Base-by-base conservation (phyloP, 768 basidiomycete genomes). In the Podaxis rugospora region DNA sequence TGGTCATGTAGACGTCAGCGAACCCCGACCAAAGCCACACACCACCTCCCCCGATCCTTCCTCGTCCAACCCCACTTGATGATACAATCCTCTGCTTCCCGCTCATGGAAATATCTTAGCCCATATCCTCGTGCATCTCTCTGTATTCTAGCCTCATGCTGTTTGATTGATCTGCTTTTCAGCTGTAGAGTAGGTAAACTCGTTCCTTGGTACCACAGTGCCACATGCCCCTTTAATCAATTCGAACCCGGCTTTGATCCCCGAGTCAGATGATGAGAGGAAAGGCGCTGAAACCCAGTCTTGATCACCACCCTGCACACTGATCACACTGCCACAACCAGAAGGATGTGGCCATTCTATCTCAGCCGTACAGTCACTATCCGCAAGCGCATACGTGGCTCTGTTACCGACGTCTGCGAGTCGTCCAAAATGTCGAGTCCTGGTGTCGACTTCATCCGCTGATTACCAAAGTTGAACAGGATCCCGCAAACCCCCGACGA, bases 1-100 rank as follows among this genome's bases (percentile, higher is more conserved):
- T 56, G 86, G 86, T 36, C 82, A 85, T 62, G 73, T 79, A n/a
- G 77, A 77, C 5, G 81, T 86, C 14, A 70, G 1, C 59, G 66
- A 18, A 80, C 79, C 63, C 71, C 69, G 55, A 35, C n/a, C 28
- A 6, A 57, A 46, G 5, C 61, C 40, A 44, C 51, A 42, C 23
- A 49, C 52, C 46, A 49, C 23, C 21, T 49, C 53, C 16, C 27
- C 52, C 35, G 55, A 56, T 47, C 25, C 55, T 37, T 37, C 42
- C 40, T 42, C 55, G 18, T 49, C 52, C 40, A 49, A 18, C 10
- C 57, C 57, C 9, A 10, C 46, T 14, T 54, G 44, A 21, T 61
- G 52, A 61, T 16, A 11, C 18, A 25, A 21, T 25, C 11, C 18
- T 27, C 18, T 27, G 6, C 11, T 23, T 21, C 23, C 13, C 25